These are phyloP conservation scores for Trametes meyenii DNA, from an alignment of 768 basidiomycete species.

Conservation along the genomic window DNA sequence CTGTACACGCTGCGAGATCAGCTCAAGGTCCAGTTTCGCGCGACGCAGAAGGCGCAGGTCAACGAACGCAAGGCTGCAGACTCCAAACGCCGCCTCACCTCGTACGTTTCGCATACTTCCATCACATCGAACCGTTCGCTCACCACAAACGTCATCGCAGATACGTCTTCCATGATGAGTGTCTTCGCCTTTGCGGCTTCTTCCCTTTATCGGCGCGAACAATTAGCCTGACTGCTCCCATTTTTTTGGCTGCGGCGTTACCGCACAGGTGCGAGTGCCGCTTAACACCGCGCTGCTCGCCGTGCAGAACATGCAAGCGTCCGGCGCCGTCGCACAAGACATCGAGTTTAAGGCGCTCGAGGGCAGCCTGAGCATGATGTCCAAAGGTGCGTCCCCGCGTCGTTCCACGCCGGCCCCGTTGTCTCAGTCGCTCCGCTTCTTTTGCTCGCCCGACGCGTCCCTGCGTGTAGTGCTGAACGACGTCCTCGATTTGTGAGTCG, in stretches of 20 bases:
- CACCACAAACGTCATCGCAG: slow-evolving; percentile 36
- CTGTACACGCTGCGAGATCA: slow-evolving; percentile 54
- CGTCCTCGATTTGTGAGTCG: slow-evolving; percentile 73
- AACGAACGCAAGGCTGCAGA: slow-evolving; percentile 74
- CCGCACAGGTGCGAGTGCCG: slow-evolving; percentile 74
- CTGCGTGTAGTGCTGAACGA: slow-evolving; percentile 64
- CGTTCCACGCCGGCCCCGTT: too few relatives aligned
- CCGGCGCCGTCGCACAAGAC: slow-evolving; percentile 72
- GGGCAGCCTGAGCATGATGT: slow-evolving; percentile 87
- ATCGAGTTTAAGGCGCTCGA: slow-evolving; percentile 88
- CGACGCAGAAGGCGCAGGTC: slow-evolving; percentile 62
- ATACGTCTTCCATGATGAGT: slow-evolving; percentile 81
- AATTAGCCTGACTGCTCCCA: background rate
- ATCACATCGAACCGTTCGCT: slow-evolving; percentile 24
- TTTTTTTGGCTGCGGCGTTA: slow-evolving; percentile 16
- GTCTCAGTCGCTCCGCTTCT: background rate
- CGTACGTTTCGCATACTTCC: slow-evolving; percentile 54
- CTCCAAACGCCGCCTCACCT: slow-evolving; percentile 79
- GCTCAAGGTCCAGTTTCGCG: slow-evolving; percentile 55
- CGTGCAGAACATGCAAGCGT: slow-evolving; percentile 90
- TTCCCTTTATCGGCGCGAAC: slow-evolving; percentile 22
- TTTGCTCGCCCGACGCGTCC: background rate
- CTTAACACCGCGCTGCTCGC: slow-evolving; percentile 83
- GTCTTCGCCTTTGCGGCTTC: slow-evolving; percentile 28
- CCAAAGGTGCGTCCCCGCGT: slow-evolving; percentile 55